A percentile compares a stretch with the other conserved stretches of the same genome.
These are phyloP conservation scores for Dactylorhiza incarnata DNA, from an alignment of 106 monocot genomes.

Conservation along the genomic window DNA sequence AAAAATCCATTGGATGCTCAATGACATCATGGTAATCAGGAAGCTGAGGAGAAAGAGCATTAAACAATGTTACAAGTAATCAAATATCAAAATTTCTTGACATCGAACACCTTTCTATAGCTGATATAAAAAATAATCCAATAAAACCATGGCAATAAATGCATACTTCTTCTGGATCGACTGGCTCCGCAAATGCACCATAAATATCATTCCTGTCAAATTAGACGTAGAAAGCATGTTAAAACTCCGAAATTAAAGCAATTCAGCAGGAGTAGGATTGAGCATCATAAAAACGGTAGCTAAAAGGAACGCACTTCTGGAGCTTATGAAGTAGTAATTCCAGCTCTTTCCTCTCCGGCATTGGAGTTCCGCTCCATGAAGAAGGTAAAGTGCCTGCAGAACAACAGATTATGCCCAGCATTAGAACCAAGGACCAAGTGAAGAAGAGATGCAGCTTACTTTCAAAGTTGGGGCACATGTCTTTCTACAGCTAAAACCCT, in stretches of 20 bases:
- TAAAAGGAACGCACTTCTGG: conserved; percentile 51
- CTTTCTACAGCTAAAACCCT: neutral
- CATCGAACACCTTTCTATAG: neutral
- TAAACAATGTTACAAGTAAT: neutral
- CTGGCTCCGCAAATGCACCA: conserved; percentile 74
- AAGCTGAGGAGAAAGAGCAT: conserved; percentile 39
- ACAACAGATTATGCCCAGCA: neutral
- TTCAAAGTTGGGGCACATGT: neutral
- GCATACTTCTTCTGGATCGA: conserved; percentile 75
- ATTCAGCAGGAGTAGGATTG: neutral
- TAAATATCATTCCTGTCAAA: conserved; percentile 81
- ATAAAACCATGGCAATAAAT: neutral
- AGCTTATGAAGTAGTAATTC: conserved; percentile 67
- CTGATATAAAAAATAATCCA: neutral
- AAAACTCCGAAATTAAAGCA: conserved; percentile 6
- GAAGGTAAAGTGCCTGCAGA: conserved; percentile 6
- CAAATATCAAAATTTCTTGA: neutral
- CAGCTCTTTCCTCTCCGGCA: conserved; percentile 48
- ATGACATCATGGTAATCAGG: conserved; percentile 88
- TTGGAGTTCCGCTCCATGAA: conserved; percentile 25
- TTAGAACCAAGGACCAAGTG: conserved; percentile 6
- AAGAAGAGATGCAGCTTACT: neutral
- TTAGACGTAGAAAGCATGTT: conserved; percentile 6
- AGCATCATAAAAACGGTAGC: neutral
- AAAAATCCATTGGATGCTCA: conserved; percentile 93